phyloP scores from a whole-genome alignment of 495 filamentous ascomycete genomes.

The Aspergillus conjunctus region DNA sequence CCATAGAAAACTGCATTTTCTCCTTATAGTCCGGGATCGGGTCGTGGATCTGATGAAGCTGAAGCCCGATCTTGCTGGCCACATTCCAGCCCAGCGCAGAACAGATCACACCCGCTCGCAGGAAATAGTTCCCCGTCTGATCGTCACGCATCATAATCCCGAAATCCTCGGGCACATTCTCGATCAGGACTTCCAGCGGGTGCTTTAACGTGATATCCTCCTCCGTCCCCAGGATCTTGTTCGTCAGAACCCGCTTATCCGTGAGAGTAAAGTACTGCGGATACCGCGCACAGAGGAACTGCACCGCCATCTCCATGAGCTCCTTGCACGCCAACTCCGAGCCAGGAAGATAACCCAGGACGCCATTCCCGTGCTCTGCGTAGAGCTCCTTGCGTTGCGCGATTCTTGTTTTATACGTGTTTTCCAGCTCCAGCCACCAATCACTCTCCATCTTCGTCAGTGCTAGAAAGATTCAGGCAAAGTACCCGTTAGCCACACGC shows the following conservation, averaged over 20 bases:
- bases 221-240: constrained; percentile 67
- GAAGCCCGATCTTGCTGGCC: constrained; percentile 70
- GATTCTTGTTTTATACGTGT: constrained; percentile 69
- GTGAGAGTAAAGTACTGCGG: constrained; percentile 73
- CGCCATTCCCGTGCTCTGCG: constrained; percentile 58
- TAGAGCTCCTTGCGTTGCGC: constrained; percentile 72
- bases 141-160: constrained; percentile 76
- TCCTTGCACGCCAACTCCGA: constrained; percentile 84
- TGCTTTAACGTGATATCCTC: constrained; percentile 63
- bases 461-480: constrained; percentile 50
- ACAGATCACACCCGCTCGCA: constrained; percentile 80
- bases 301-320: constrained; percentile 85
- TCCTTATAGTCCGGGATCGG: constrained; percentile 86
- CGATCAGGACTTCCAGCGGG: constrained; percentile 72
- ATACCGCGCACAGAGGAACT: constrained; percentile 78
- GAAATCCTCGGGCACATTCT: constrained; percentile 90
- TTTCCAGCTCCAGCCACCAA: constrained; percentile 92
- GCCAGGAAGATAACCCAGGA: constrained; percentile 74
- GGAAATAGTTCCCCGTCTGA: constrained; percentile 69
- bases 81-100: constrained; percentile 82
- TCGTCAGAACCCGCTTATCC: constrained; percentile 65
- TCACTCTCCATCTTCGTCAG: constrained; percentile 78
- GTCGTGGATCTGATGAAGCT: constrained; percentile 72
- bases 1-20: constrained; percentile 89
- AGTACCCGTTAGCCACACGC: background rate